Conservation (phyloP, 768 basidiomycete genomes). For the Fistulinella prunicolor region DNA sequence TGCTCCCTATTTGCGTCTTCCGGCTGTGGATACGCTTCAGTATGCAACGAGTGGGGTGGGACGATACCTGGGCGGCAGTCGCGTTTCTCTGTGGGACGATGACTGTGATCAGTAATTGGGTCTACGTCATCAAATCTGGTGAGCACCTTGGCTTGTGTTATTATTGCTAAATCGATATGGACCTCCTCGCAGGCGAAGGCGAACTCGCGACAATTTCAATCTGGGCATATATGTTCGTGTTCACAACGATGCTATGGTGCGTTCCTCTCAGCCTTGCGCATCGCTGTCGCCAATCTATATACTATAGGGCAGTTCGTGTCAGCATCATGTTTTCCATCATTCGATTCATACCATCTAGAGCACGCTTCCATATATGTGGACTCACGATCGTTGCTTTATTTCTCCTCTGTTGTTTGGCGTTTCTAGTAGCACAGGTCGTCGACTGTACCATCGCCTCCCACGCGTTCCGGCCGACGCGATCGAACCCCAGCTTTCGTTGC, state of each 20-base stretch:
- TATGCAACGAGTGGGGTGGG: conserved; percentile 20
- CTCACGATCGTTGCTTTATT: conserved; percentile 9
- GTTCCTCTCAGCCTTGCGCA: neutral
- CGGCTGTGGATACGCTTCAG: conserved; percentile 20
- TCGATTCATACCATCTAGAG: conserved; percentile 15
- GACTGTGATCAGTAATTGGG: conserved; percentile 7
- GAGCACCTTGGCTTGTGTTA: neutral
- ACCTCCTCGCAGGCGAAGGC: neutral
- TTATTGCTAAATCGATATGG: neutral
- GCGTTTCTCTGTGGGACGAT: conserved; percentile 15
- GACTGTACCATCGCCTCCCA: neutral
- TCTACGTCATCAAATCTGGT: conserved; percentile 4
- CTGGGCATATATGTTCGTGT: conserved; percentile 16
- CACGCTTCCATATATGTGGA: conserved; percentile 7
- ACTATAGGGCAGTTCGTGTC: conserved; percentile 21
- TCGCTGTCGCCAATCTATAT: neutral
- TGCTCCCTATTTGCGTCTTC: conserved; percentile 13
- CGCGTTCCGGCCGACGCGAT: neutral
- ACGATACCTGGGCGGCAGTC: conserved; percentile 19
- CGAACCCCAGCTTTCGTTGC: neutral
- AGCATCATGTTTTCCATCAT: conserved; percentile 19
- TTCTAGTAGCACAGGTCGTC: conserved; percentile 5
- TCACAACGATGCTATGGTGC: conserved; percentile 14
- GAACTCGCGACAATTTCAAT: neutral
- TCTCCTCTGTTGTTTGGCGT: conserved; percentile 2